Base-by-base conservation (phyloP, 2,329 filamentous ascomycete species). In the Sporothrix dimorphospora region DNA sequence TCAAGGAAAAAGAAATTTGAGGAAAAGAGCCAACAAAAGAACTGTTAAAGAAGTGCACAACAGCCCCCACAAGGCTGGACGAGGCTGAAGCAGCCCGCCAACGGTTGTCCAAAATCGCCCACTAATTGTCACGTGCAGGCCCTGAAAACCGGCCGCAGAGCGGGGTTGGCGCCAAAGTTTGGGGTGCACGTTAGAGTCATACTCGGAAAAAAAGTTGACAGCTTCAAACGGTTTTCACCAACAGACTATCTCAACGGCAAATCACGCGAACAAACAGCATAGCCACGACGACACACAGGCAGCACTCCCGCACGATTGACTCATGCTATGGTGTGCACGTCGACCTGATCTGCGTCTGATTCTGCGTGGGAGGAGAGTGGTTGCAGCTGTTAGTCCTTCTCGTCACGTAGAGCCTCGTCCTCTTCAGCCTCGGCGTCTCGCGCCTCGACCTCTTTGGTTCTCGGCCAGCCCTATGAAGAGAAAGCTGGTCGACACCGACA, bases 401-500 rank as follows among this genome's bases (percentile, higher is more conserved):
- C 9, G 19, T 51, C 27, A 24, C 19, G n/a, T 19, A 12, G 30
- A 14, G 7, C 27, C 11, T n/a, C 49, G 16, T 16, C 3, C 4
- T 21, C 21, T 14, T 14, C 42, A 1, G 1, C 24, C 14, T 19
- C 8, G 21, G 21, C 47, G 7, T 9, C 16, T 47, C 19, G 24
- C 19, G 27, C 9, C 45, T 24, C 65, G 19, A 21, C 45, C 19
- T 14, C 63, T 38, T n/a, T 53, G 24, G 45, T 21, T 67, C 27
- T 51, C 65, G 65, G 45, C 27, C 65, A 51, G 45, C 65, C 19
- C 27, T 38, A 76, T 76, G 75, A 76, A 76, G 70, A 72, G 75
- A 71, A 75, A 73, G 42, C 45, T 72, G 19, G 70, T 55, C 65
- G 19, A 59, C 42, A 70, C 65, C 49, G 51, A 63, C 49, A 63